These are phyloP conservation scores for Penicillium griseofulvum DNA, from an alignment of 2,329 filamentous ascomycete species.

Conservation along the genomic window DNA sequence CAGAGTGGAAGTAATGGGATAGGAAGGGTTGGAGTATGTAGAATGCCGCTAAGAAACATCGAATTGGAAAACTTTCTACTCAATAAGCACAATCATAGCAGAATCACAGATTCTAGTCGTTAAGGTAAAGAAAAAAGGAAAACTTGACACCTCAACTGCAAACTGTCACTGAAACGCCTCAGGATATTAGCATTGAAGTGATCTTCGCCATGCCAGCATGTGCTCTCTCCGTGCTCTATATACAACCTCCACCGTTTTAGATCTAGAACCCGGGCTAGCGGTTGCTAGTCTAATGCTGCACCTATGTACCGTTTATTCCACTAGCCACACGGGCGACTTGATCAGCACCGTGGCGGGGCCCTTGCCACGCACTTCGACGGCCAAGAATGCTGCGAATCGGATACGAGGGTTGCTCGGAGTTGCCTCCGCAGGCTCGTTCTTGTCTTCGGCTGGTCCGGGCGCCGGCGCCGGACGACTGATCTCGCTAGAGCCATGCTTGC, in stretches of 20 bases:
- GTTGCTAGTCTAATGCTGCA: not conserved
- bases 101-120: slow-evolving; percentile 3
- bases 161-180: slow-evolving; percentile 8
- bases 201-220: slow-evolving; percentile 11
- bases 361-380: slow-evolving; percentile 70
- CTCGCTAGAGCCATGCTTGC: slow-evolving; percentile 26
- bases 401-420: slow-evolving; percentile 61
- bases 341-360: slow-evolving; percentile 61
- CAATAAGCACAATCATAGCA: not conserved
- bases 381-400: slow-evolving; percentile 72
- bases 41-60: slow-evolving; percentile 1
- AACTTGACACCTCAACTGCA: not conserved
- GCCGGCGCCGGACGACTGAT: slow-evolving; percentile 11
- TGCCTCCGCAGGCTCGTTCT: slow-evolving; percentile 20
- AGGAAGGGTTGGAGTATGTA: not conserved
- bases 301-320: slow-evolving; percentile 21
- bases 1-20: not conserved
- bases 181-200: slow-evolving; percentile 14
- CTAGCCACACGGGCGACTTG: slow-evolving; percentile 68
- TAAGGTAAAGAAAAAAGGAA: not conserved
- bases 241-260: slow-evolving; percentile 7
- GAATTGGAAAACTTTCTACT: not conserved
- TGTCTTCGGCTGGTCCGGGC: slow-evolving; percentile 19
- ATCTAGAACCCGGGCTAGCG: not conserved
- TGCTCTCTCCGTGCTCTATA: slow-evolving; percentile 7